Evolutionary conservation across 345 rosid genomes (phyloP), one percentile per base, ranked within the genome.

Genomic region (Raphanus sativus): DNA sequence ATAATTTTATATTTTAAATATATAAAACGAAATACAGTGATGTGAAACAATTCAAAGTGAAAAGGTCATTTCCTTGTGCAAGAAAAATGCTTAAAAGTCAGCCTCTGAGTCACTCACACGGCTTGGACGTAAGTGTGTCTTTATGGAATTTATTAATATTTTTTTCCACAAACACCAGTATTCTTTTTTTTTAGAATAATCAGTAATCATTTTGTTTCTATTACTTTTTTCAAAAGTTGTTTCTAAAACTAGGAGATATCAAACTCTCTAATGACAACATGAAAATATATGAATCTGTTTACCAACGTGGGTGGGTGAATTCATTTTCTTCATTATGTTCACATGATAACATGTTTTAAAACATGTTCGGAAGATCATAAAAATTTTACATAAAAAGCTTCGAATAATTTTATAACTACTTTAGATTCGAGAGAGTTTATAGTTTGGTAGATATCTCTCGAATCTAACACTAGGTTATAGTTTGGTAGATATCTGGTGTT

Each of bases 1-100:
- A 63, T 65, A 32, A 72, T 48, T 5, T 2, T 62, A 4, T 36
- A 56, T 34, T 34, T 62, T 63, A 42, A 34, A 45, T 10, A 25
- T 3, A 63, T 3, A 63, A 8, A 50, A 21, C 5, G 30, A 56
- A 55, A 52, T 33, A 72, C 33, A 21, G 59, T 45, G 8, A 33
- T 76, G 74, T 33, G 79, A 76, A 69, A 11, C 28, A 1, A 26
- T 10, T 25, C 29, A 40, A 5, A 7, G 26, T 26, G 40, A 29
- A 24, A 64, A 38, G 24, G 80, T 12, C 34, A 42, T 28, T 54
- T 55, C 67, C 60, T 77, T 70, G 50, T 62, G 15, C 32, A 45
- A 50, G 10, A 21, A 54, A 63, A 36, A 63, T 65, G 36, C 60
- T 5, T 13, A 40, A 71, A 77, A 56, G 65, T 70, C 76, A 70